Evolutionary conservation across 2,329 filamentous ascomycete genomes (phyloP).

Genomic region (Fusarium hostae): DNA sequence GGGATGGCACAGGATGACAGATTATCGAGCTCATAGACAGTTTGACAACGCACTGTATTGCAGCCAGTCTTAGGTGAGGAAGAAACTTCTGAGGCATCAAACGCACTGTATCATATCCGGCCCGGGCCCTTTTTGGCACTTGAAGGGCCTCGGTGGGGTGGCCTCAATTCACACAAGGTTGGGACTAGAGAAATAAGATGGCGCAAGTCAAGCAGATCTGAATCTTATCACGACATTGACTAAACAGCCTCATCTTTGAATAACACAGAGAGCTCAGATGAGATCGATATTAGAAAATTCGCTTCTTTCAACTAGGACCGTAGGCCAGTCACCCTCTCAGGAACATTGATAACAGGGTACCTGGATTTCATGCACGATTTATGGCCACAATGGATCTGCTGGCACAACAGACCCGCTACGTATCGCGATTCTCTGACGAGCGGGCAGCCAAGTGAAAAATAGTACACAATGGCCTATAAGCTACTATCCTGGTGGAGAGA

Average conservation of each 20-base stretch:
- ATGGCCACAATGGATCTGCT: slow-evolving; percentile 44
- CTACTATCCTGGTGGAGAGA: slow-evolving; percentile 27
- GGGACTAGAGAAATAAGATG: slow-evolving; percentile 35
- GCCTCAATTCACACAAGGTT: slow-evolving; percentile 32
- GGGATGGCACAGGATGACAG: slow-evolving; percentile 28
- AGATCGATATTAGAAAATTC: not conserved
- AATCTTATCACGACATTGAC: slow-evolving; percentile 23
- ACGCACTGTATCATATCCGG: slow-evolving; percentile 33
- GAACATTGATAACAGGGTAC: slow-evolving; percentile 37
- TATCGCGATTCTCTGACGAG: slow-evolving; percentile 39
- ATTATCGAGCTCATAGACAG: slow-evolving; percentile 19
- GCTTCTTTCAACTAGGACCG: not conserved
- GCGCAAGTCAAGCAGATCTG: slow-evolving; percentile 32
- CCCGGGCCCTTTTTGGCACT: slow-evolving; percentile 19
- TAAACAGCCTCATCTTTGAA: slow-evolving; percentile 14
- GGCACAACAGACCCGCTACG: slow-evolving; percentile 39
- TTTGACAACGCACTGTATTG: not conserved
- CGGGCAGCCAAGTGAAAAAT: slow-evolving; percentile 27
- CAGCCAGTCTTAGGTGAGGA: accelerated
- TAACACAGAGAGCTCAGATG: not conserved
- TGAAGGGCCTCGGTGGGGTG: slow-evolving; percentile 23
- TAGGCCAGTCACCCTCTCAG: slow-evolving; percentile 17
- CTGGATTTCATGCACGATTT: slow-evolving; percentile 39
- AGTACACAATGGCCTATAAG: slow-evolving; percentile 10
- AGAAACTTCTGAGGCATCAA: not conserved